phyloP scores from a whole-genome alignment of 345 rosid genomes.

The Populus simonii region DNA sequence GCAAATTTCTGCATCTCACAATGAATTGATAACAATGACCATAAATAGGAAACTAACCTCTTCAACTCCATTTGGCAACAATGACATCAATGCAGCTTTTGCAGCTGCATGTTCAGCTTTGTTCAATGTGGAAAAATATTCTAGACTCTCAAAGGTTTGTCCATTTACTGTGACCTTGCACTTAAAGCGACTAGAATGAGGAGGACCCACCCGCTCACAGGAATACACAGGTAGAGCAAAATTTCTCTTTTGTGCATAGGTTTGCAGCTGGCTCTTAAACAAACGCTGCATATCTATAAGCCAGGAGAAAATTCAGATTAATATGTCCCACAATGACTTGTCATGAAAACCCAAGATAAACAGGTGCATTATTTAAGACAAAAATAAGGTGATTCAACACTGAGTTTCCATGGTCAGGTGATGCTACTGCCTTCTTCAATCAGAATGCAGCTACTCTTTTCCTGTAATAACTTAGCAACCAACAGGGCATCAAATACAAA shows the following conservation, averaged over 20 bases:
- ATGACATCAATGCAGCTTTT: constrained; percentile 47
- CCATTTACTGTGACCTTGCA: constrained; percentile 49
- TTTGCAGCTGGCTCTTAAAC: constrained; percentile 51
- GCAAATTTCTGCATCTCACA: background rate
- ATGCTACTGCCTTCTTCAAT: background rate
- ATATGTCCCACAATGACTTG: background rate
- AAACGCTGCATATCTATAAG: constrained; percentile 24
- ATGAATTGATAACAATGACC: constrained; percentile 1
- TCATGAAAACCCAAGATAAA: background rate
- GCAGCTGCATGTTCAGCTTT: constrained; percentile 73
- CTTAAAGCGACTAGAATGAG: constrained; percentile 55
- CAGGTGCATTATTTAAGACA: background rate
- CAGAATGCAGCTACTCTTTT: background rate
- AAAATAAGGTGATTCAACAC: background rate
- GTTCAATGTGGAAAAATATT: constrained; percentile 43
- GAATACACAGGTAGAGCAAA: constrained; percentile 44
- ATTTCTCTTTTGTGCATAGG: constrained; percentile 45
- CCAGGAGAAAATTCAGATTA: background rate
- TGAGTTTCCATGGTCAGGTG: background rate
- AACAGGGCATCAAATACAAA: background rate
- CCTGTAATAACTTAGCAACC: background rate
- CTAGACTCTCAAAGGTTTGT: constrained; percentile 35
- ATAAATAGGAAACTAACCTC: constrained; percentile 30
- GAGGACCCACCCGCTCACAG: constrained; percentile 48
- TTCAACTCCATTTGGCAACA: constrained; percentile 28